Conservation (phyloP, 495 filamentous ascomycete genomes). For the Elasticomyces elasticus region DNA sequence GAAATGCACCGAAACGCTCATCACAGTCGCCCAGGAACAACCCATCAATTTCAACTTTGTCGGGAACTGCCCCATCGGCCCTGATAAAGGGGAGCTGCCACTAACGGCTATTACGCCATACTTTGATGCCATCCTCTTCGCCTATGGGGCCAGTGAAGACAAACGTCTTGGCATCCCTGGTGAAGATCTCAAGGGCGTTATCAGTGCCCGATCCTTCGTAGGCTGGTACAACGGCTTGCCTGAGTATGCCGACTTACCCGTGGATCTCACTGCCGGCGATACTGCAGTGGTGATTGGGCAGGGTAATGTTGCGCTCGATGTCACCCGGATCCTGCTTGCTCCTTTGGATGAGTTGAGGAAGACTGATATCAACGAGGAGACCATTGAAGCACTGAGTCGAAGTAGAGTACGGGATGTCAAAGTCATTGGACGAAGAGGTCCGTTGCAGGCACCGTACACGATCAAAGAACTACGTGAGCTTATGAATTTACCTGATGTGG, state of each 20-base stretch:
- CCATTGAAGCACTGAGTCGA: slow-evolving; percentile 59
- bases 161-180: slow-evolving; percentile 66
- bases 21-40: slow-evolving; percentile 63
- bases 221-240: slow-evolving; percentile 98
- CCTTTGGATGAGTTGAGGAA: slow-evolving; percentile 59
- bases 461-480: slow-evolving; percentile 88
- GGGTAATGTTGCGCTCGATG: slow-evolving; percentile 91
- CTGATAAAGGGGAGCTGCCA: slow-evolving; percentile 43
- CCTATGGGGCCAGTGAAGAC: slow-evolving; percentile 84
- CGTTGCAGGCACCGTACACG: slow-evolving; percentile 74
- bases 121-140: slow-evolving; percentile 86
- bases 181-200: slow-evolving; percentile 66
- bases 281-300: slow-evolving; percentile 86
- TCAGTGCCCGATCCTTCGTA: slow-evolving; percentile 87
- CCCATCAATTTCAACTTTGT: slow-evolving; percentile 73
- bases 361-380: slow-evolving; percentile 81
- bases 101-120: slow-evolving; percentile 61
- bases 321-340: slow-evolving; percentile 75
- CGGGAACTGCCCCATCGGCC: slow-evolving; percentile 77
- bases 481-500: slow-evolving; percentile 61
- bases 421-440: slow-evolving; percentile 77
- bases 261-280: slow-evolving; percentile 66
- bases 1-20: slow-evolving; percentile 93
- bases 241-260: slow-evolving; percentile 64
- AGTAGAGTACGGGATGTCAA: slow-evolving; percentile 72